Base-by-base conservation (phyloP, 805 yeast genomes). In the Wickerhamomyces strasburgensis region DNA sequence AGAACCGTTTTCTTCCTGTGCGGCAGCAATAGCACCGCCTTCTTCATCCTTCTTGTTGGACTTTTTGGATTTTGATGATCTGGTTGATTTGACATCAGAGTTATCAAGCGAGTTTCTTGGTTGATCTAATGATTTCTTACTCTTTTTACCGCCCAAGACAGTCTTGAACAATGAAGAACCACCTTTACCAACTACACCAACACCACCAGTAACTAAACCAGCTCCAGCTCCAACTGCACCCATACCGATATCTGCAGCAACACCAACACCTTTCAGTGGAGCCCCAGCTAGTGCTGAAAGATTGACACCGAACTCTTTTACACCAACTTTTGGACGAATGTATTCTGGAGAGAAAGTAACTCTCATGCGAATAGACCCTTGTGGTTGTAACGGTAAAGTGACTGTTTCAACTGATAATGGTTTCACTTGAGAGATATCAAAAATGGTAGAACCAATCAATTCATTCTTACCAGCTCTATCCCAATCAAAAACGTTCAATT, bases 401-500 rank as follows among this genome's bases (percentile, higher is more conserved):
- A 80, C 66, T 10, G 67, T 64, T 26, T 72, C 65, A 11, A 68
- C 50, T 28, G 67, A 56, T 18, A 60, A 60, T 2, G 79, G 72
- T n/a, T 64, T 64, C 28, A 84, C 47, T 3, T 65, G 42, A 1
- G 73, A 58, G 14, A 80, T 56, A 47, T 80, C 80, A 25, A 84
- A 44, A 2, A 43, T 46, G 6, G 70, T 72, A 24, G 59, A 49
- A 29, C 89, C 89, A 34, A 84, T 57, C 17, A 68, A 54, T 44
- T 77, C 84, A 58, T 80, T 76, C 35, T 70, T 73, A 44, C 85
- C 89, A 17, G 88, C 73, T 54, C 81, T 68, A 60, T 84, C 93
- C 90, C 90, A 84, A 58, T 84, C 93, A 51, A 62, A 73, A 14
- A 80, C 75, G 31, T 70, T 71, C 17, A 80, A 47, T 24, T 58